A percentile compares a stretch with the other conserved stretches of the same genome.
Evolutionary conservation across 768 basidiomycete species (phyloP).

Genomic region (Dentipellis fragilis): DNA sequence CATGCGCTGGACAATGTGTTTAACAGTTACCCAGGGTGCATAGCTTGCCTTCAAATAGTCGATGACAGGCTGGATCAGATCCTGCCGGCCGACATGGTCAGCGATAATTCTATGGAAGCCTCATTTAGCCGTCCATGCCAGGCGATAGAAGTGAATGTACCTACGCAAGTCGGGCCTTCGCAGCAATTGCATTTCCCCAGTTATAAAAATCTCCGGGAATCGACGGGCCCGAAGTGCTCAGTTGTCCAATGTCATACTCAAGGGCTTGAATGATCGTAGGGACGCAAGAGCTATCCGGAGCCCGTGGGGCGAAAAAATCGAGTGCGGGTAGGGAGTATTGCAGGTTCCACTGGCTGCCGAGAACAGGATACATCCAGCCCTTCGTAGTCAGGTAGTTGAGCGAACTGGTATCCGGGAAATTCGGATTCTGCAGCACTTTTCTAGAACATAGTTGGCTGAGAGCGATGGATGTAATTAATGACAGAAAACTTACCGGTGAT

Average conservation of each 20-base stretch:
- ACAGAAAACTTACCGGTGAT: constrained; percentile 20
- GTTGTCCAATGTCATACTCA: neutral
- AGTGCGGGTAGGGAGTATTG: constrained; percentile 23
- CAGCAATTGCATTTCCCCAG: constrained; percentile 22
- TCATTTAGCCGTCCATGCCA: neutral
- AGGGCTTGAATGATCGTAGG: constrained; percentile 21
- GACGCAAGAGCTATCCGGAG: constrained; percentile 22
- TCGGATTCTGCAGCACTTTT: constrained; percentile 12
- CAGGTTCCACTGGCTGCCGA: constrained; percentile 24
- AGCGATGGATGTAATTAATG: no score
- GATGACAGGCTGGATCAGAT: constrained; percentile 21
- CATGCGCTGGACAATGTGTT: neutral
- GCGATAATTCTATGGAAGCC: constrained; percentile 17
- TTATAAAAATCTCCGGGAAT: constrained; percentile 22
- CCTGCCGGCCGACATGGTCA: constrained; percentile 22
- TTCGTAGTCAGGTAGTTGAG: constrained; percentile 25
- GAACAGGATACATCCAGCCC: constrained; percentile 24
- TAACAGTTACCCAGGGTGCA: constrained; percentile 17
- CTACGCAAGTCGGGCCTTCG: constrained; percentile 21
- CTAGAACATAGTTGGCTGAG: neutral
- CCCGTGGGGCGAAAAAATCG: constrained; percentile 23
- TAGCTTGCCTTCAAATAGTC: constrained; percentile 19
- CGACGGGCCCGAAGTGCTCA: neutral
- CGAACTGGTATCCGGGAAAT: constrained; percentile 17
- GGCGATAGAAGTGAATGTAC: neutral